Evolutionary conservation across 805 yeast species (phyloP).

Genomic region (Teunomyces pallodes): DNA sequence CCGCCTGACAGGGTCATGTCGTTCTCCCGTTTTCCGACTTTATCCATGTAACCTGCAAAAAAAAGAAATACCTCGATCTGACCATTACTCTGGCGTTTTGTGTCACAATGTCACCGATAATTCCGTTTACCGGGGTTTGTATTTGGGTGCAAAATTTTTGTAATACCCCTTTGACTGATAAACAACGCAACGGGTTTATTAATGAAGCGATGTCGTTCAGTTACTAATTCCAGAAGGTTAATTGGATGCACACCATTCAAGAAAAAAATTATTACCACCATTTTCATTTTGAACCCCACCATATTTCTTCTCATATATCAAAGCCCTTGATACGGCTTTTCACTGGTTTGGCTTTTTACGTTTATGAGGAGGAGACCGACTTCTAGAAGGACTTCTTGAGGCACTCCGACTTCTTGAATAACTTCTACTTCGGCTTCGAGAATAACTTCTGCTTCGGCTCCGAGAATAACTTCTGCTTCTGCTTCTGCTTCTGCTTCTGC

Average conservation of each 20-base stretch:
- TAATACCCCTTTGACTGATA: too few species aligned
- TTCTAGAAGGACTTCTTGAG: background rate
- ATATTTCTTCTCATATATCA: too few species aligned
- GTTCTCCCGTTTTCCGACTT: background rate
- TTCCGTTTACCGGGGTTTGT: constrained; percentile 1
- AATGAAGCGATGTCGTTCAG: too few species aligned
- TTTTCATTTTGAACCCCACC: too few species aligned
- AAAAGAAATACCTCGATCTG: background rate
- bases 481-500: constrained; percentile 8
- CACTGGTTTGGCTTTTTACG: background rate
- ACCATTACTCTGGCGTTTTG: background rate
- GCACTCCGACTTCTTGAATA: constrained; percentile 1
- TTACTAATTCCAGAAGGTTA: too few species aligned
- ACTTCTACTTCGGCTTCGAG: constrained; percentile 10
- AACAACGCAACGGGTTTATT: too few species aligned
- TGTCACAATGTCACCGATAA: constrained; percentile 3
- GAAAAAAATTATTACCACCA: too few species aligned
- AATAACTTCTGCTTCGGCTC: constrained; percentile 13
- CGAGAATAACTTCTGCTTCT: constrained; percentile 14
- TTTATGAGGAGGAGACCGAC: background rate
- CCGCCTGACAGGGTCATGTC: background rate
- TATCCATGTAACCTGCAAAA: constrained; percentile 6
- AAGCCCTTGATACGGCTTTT: too few species aligned
- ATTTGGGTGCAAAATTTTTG: constrained; percentile 3
- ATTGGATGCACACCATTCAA: too few species aligned